Conservation (phyloP, 2,329 filamentous ascomycete genomes). For the Epichloe uncinata region DNA sequence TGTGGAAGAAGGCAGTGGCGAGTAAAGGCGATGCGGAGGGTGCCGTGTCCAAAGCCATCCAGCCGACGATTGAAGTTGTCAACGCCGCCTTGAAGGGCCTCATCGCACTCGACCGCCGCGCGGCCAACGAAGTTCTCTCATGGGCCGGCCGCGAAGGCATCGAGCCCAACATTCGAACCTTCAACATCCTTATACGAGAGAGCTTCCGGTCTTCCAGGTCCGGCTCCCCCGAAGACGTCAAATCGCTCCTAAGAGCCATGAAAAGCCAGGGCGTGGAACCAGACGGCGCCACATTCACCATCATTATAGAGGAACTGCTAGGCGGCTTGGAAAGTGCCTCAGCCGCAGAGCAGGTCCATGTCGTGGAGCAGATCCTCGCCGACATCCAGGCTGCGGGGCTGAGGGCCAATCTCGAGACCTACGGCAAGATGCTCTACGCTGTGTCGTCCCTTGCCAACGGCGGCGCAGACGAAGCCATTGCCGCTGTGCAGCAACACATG, state of each 20-base stretch:
- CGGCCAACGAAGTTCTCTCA: constrained; percentile 39
- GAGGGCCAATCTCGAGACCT: constrained; percentile 47
- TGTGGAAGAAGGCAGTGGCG: constrained; percentile 36
- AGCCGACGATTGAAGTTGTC: constrained; percentile 50
- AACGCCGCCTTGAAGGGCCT: constrained; percentile 59
- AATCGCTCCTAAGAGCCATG: constrained; percentile 47
- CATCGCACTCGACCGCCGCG: constrained; percentile 33
- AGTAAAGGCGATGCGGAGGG: constrained; percentile 12
- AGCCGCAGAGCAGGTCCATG: constrained; percentile 35
- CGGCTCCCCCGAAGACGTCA: constrained; percentile 34
- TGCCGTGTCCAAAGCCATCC: constrained; percentile 28
- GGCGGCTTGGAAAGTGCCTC: constrained; percentile 24
- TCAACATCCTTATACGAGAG: constrained; percentile 55
- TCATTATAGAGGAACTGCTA: constrained; percentile 51
- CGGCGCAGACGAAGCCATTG: constrained; percentile 35
- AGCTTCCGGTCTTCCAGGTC: constrained; percentile 36
- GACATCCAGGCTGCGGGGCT: constrained; percentile 46
- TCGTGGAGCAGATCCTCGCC: constrained; percentile 40
- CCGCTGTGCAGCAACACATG: constrained; percentile 52
- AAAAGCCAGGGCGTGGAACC: constrained; percentile 36
- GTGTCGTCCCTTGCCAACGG: constrained; percentile 22
- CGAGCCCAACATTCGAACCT: constrained; percentile 44
- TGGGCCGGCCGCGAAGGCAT: constrained; percentile 47
- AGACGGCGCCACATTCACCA: constrained; percentile 59
- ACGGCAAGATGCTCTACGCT: constrained; percentile 54